Conservation (phyloP, 2,329 filamentous ascomycete species). For the Diaporthe sp. region DNA sequence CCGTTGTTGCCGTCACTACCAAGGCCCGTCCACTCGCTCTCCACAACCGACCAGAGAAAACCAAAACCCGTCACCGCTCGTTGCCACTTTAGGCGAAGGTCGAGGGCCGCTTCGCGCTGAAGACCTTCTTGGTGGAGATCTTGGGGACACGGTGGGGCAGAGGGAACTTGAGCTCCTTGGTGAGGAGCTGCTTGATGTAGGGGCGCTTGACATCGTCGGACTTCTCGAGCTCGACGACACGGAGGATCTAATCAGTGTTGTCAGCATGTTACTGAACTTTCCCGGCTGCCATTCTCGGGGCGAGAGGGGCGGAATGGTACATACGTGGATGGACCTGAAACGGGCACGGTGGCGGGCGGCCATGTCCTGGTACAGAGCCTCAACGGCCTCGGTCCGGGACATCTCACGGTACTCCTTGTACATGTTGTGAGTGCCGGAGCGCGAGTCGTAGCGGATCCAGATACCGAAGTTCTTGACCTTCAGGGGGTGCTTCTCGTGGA, state of each 20-base stretch:
- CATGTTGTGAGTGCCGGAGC: slow-evolving; percentile 99
- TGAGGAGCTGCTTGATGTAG: slow-evolving; percentile 98
- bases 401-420: slow-evolving; percentile 99
- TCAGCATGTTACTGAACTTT: slow-evolving; percentile 43
- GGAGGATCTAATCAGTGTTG: slow-evolving; percentile 81
- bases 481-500: slow-evolving; percentile 97
- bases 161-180: slow-evolving; percentile 97
- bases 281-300: background rate
- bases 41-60: slow-evolving; percentile 32
- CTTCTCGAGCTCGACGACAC: slow-evolving; percentile 98
- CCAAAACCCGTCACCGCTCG: slow-evolving; percentile 54
- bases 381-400: slow-evolving; percentile 93
- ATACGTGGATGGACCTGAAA: slow-evolving; percentile 98
- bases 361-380: slow-evolving; percentile 99
- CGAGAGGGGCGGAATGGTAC: slow-evolving; percentile 54
- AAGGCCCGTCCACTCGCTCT: slow-evolving; percentile 46
- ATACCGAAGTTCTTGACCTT: slow-evolving; percentile 99
- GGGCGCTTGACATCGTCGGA: slow-evolving; percentile 94
- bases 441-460: slow-evolving; percentile 99
- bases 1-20: slow-evolving; percentile 33
- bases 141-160: slow-evolving; percentile 96
- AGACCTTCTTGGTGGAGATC: slow-evolving; percentile 88
- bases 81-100: slow-evolving; percentile 89
- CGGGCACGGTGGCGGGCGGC: slow-evolving; percentile 97
- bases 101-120: slow-evolving; percentile 91